Percentiles rank a stretch among this genome's conserved stretches.
Conservation (phyloP, 495 filamentous ascomycete species). For the Penicillium tannophilum region DNA sequence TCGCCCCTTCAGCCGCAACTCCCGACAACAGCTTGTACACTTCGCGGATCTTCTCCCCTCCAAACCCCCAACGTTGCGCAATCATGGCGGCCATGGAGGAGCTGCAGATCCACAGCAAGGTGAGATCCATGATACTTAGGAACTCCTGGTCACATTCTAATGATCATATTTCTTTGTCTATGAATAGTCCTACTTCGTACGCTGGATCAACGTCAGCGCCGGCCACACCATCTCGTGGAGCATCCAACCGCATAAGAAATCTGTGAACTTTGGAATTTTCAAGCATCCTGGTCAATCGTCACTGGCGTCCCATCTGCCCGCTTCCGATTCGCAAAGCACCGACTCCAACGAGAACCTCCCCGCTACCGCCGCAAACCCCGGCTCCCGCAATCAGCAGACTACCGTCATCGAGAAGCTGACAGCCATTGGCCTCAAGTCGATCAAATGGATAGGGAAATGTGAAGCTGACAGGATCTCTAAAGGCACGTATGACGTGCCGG, state of each 20-base stretch:
- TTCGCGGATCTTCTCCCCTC: conserved; percentile 9
- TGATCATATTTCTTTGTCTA: conserved; percentile 3
- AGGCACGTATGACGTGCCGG: conserved; percentile 79
- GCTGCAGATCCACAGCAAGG: conserved; percentile 97
- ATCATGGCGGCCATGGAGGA: conserved; percentile 94
- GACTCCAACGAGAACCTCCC: conserved; percentile 47
- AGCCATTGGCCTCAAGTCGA: conserved; percentile 79
- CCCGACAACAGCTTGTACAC: conserved; percentile 21
- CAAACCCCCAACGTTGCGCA: conserved; percentile 17
- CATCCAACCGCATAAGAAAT: conserved; percentile 95
- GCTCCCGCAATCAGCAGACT: conserved; percentile 48
- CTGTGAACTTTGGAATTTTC: conserved; percentile 96
- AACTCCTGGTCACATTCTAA: neutral
- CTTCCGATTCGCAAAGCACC: conserved; percentile 45
- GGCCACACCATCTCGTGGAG: conserved; percentile 96
- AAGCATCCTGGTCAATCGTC: conserved; percentile 80
- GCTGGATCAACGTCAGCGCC: conserved; percentile 90
- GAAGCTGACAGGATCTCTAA: conserved; percentile 95
- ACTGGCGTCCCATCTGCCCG: conserved; percentile 48
- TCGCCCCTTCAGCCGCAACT: conserved; percentile 31
- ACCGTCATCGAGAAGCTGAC: conserved; percentile 80
- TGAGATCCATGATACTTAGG: conserved; percentile 41
- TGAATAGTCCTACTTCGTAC: conserved; percentile 90
- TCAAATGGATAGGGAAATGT: conserved; percentile 91
- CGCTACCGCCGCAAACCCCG: conserved; percentile 27